phyloP scores from a whole-genome alignment of 768 basidiomycete genomes.

The Nidula microcarpa region DNA sequence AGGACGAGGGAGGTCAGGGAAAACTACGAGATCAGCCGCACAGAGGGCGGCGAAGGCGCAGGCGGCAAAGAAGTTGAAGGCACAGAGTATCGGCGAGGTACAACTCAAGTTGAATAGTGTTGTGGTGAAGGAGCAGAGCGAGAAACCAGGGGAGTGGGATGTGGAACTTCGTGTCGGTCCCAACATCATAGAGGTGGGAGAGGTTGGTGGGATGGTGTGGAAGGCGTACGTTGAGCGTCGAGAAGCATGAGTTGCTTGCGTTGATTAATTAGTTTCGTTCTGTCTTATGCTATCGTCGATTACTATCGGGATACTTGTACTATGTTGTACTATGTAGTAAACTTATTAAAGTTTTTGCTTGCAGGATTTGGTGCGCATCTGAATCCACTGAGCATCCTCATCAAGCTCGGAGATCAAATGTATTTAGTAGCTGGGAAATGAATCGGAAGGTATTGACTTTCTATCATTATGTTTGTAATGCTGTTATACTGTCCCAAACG shows the following conservation, averaged over 20 bases:
- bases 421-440: no score
- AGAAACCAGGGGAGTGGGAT: conserved; percentile 55
- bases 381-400: background rate
- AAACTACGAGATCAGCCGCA: conserved; percentile 26
- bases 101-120: conserved; percentile 65
- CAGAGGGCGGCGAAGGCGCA: conserved; percentile 17
- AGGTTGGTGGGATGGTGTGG: conserved; percentile 67
- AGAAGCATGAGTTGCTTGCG: background rate
- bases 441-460: no score
- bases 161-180: conserved; percentile 54
- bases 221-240: conserved; percentile 56
- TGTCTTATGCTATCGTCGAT: background rate
- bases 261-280: background rate
- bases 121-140: conserved; percentile 40
- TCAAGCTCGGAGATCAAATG: no score
- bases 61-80: conserved; percentile 35
- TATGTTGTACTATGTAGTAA: background rate
- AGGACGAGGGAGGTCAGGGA: conserved; percentile 32
- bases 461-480: no score
- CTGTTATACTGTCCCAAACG: no score
- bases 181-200: conserved; percentile 70
- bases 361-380: background rate
- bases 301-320: background rate
- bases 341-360: background rate
- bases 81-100: conserved; percentile 49